Evolutionary conservation across 805 yeast genomes (phyloP).

Genomic region (Metschnikowia similis): DNA sequence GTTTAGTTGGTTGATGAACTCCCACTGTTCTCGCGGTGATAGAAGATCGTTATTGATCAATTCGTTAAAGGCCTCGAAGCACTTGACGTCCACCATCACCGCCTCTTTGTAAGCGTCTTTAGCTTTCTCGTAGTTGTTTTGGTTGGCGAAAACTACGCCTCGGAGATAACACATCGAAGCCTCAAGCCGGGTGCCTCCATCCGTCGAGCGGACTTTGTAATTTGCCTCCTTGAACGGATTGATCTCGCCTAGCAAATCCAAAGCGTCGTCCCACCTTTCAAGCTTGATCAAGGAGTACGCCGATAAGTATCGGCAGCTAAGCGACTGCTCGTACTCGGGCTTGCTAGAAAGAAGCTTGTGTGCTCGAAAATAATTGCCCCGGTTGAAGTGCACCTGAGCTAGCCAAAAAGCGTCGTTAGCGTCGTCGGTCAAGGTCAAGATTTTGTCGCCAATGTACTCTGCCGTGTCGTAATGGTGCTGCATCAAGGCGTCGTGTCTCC

Average conservation of each 20-base stretch:
- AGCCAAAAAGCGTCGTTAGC: slow-evolving; percentile 96
- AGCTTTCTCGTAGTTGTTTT: slow-evolving; percentile 80
- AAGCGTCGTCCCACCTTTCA: slow-evolving; percentile 82
- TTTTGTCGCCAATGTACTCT: slow-evolving; percentile 86
- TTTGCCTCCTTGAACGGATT: slow-evolving; percentile 60
- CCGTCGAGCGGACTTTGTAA: slow-evolving; percentile 46
- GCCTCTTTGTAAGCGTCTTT: slow-evolving; percentile 87
- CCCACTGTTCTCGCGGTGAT: slow-evolving; percentile 87
- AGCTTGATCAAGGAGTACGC: slow-evolving; percentile 69
- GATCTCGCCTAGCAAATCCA: slow-evolving; percentile 76
- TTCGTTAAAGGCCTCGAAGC: slow-evolving; percentile 88
- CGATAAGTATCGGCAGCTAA: slow-evolving; percentile 76
- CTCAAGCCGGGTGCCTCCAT: slow-evolving; percentile 84
- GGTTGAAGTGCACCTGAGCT: slow-evolving; percentile 80
- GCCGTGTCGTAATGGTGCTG: slow-evolving; percentile 91
- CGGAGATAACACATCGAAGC: slow-evolving; percentile 82
- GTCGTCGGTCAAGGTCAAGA: slow-evolving; percentile 75
- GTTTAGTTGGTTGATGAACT: slow-evolving; percentile 56
- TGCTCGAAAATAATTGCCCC: slow-evolving; percentile 76
- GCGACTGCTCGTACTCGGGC: slow-evolving; percentile 52
- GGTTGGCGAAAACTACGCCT: slow-evolving; percentile 78
- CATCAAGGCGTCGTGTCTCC: slow-evolving; percentile 92
- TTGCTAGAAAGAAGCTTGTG: slow-evolving; percentile 59
- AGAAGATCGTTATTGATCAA: slow-evolving; percentile 66
- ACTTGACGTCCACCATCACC: slow-evolving; percentile 78